Percentiles rank a stretch among this genome's conserved stretches.
Evolutionary conservation across 1,284 basidiomycete species (phyloP).

Genomic region (Heterobasidion occidentale): DNA sequence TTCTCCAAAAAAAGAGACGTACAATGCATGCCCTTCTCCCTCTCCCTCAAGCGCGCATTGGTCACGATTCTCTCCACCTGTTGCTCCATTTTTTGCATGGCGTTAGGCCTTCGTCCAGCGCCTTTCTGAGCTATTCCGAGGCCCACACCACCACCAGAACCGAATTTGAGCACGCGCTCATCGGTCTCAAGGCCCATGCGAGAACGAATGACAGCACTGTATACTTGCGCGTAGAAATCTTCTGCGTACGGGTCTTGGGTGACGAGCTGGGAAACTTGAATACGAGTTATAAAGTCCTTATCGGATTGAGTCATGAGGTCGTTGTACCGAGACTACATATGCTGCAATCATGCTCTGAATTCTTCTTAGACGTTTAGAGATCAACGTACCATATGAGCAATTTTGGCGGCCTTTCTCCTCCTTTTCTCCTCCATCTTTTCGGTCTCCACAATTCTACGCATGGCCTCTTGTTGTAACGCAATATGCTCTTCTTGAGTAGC

Average conservation of each 20-base stretch:
- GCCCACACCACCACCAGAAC: constrained; percentile 73
- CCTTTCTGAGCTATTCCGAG: constrained; percentile 67
- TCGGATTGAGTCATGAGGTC: constrained; percentile 98
- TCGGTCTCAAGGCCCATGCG: constrained; percentile 69
- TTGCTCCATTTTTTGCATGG: constrained; percentile 95
- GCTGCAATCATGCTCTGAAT: constrained; percentile 6
- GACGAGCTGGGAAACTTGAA: constrained; percentile 97
- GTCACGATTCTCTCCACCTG: constrained; percentile 97
- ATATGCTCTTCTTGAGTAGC: constrained; percentile 57
- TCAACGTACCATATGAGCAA: constrained; percentile 69
- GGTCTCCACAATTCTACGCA: constrained; percentile 82
- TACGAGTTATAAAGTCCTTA: constrained; percentile 99
- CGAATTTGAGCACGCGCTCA: constrained; percentile 77
- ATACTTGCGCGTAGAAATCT: constrained; percentile 98
- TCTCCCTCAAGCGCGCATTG: constrained; percentile 81
- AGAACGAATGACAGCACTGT: constrained; percentile 74
- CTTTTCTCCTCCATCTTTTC: constrained; percentile 81
- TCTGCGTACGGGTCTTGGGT: constrained; percentile 95
- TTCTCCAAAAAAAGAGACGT: constrained; percentile 15
- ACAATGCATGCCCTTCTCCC: constrained; percentile 72
- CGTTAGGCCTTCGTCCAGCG: constrained; percentile 74
- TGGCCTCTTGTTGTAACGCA: constrained; percentile 63
- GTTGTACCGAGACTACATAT: constrained; percentile 81
- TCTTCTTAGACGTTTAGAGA: neutral
- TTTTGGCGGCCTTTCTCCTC: constrained; percentile 74